A percentile compares a stretch with the other conserved stretches of the same genome.
These are phyloP conservation scores for Thielaviopsis populi DNA, from an alignment of 2,329 filamentous ascomycete genomes.

Conservation along the genomic window DNA sequence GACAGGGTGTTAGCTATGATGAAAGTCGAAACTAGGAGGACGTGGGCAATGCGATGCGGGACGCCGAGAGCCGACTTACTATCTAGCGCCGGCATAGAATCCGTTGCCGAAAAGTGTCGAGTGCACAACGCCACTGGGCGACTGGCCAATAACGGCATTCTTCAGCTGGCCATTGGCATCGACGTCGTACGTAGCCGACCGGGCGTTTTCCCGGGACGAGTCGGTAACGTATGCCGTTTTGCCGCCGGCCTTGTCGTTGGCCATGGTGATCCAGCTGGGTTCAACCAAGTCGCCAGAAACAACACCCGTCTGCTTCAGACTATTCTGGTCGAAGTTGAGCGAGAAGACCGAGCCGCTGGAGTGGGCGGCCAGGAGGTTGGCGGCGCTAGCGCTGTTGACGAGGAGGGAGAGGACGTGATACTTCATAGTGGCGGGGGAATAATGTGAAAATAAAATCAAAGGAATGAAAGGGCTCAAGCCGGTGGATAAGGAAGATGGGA, in stretches of 20 bases:
- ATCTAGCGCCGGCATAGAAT: slow-evolving; percentile 31
- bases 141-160: slow-evolving; percentile 20
- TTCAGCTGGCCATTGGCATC: slow-evolving; percentile 22
- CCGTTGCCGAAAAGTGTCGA: slow-evolving; percentile 28
- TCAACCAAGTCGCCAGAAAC: slow-evolving; percentile 17
- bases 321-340: slow-evolving; percentile 13
- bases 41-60: too few relatives aligned
- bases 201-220: slow-evolving; percentile 24
- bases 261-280: slow-evolving; percentile 19
- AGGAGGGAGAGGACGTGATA: slow-evolving; percentile 10
- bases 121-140: slow-evolving; percentile 28
- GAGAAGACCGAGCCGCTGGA: slow-evolving; percentile 19
- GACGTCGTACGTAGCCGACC: slow-evolving; percentile 21
- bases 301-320: slow-evolving; percentile 14
- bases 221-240: slow-evolving; percentile 18
- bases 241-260: not conserved
- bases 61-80: slow-evolving; percentile 24
- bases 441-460: not conserved
- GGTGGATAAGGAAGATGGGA: not conserved
- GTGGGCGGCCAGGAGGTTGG: slow-evolving; percentile 19
- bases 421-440: slow-evolving; percentile 9
- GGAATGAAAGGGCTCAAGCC: not conserved
- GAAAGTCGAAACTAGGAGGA: not conserved
- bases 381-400: slow-evolving; percentile 14
- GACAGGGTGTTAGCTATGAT: not conserved